These are phyloP conservation scores for Zygoascus biomembranicola DNA, from an alignment of 805 yeast species.

Conservation along the genomic window DNA sequence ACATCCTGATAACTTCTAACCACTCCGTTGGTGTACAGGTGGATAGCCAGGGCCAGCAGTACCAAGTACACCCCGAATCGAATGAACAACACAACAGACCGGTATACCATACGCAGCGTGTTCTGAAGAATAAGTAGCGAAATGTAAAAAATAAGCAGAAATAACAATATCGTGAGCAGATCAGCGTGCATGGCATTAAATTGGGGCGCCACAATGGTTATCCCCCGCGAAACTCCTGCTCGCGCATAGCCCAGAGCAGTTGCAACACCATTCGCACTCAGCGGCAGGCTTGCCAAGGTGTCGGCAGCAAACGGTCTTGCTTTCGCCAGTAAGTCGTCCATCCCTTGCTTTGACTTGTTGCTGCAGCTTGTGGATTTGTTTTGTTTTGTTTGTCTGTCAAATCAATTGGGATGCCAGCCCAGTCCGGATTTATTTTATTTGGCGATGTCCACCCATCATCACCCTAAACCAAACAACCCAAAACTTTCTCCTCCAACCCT, in stretches of 20 bases:
- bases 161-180: conserved; percentile 14
- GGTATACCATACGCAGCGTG: conserved; percentile 18
- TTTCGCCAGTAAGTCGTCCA: not conserved
- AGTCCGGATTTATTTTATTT: not conserved
- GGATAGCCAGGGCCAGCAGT: not conserved
- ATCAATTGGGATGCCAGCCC: not conserved
- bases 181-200: conserved; percentile 4
- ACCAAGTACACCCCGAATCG: conserved; percentile 9
- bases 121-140: conserved; percentile 19
- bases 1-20: conserved; percentile 6
- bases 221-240: not conserved
- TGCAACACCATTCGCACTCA: not conserved
- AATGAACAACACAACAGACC: conserved; percentile 14
- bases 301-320: not conserved
- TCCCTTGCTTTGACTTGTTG: too few relatives aligned
- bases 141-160: conserved; percentile 19
- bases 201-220: not conserved
- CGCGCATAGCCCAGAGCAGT: not conserved
- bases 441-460: not conserved
- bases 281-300: not conserved
- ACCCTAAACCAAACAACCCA: not conserved
- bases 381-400: not conserved
- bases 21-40: conserved; percentile 9
- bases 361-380: not conserved
- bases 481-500: not conserved